phyloP scores from a whole-genome alignment of 2,329 filamentous ascomycete species.

The Harringtonia aguacate region DNA sequence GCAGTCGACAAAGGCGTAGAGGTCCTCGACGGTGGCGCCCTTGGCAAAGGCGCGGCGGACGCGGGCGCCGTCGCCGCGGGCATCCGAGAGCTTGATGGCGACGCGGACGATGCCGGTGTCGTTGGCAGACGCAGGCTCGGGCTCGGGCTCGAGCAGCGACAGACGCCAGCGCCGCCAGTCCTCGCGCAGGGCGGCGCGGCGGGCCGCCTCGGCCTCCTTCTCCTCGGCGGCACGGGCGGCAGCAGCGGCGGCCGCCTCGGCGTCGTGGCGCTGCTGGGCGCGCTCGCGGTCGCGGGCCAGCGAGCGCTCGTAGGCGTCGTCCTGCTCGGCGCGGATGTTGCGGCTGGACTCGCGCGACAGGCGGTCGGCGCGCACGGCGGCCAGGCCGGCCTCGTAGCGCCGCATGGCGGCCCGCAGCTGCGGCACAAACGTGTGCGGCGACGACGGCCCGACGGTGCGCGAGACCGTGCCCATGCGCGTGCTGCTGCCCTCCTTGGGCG shows the following conservation, averaged over 20 bases:
- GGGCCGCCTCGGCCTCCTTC: conserved; percentile 49
- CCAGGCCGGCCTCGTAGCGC: conserved; percentile 66
- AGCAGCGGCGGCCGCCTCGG: conserved; percentile 57
- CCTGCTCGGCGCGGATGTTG: conserved; percentile 75
- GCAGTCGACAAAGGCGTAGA: conserved; percentile 96
- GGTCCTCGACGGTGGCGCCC: conserved; percentile 66
- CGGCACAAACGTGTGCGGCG: conserved; percentile 59
- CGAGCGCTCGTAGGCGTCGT: conserved; percentile 86
- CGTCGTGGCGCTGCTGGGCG: conserved; percentile 64
- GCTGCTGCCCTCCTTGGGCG: conserved; percentile 57
- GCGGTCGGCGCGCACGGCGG: conserved; percentile 62
- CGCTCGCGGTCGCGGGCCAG: conserved; percentile 81
- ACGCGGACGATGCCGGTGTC: conserved; percentile 63
- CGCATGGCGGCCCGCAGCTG: conserved; percentile 66
- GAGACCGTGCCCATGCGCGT: conserved; percentile 87
- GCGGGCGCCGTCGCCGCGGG: conserved; percentile 56
- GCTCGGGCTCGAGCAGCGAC: conserved; percentile 56
- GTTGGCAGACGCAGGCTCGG: conserved; percentile 29
- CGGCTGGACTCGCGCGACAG: conserved; percentile 73
- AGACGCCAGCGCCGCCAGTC: conserved; percentile 75
- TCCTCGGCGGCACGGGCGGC: conserved; percentile 52
- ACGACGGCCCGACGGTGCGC: conserved; percentile 62
- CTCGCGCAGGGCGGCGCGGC: conserved; percentile 27
- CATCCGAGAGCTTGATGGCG: conserved; percentile 52
- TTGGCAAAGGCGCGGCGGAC: conserved; percentile 59